Evolutionary conservation across 2,329 filamentous ascomycete genomes (phyloP), one percentile per base, ranked within the genome.

Genomic region (Chrysoporthe deuterocubensis): DNA sequence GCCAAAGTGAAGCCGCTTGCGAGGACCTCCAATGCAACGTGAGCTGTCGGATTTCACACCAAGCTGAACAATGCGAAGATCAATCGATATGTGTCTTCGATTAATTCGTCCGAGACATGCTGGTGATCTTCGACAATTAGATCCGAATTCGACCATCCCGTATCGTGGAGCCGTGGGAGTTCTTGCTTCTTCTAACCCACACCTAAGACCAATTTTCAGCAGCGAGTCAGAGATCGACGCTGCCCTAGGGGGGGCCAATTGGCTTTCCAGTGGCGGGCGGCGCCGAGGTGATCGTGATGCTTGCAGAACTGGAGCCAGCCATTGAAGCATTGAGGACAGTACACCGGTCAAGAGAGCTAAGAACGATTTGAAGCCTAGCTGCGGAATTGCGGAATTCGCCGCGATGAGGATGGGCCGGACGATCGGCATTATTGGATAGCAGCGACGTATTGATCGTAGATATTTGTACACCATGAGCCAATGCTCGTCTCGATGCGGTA

Each of bases 41-140:
- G 11, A 16, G 9, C 2, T 60, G 42, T 32, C 13, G 26, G 26
- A 26, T 26, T 26, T 26, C 2, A 26, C 26, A 26, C 26, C 26
- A 26, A 26, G 0, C 26, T 26, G 26, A 26, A 26, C 26, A 26
- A 26, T 26, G 26, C 2, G 26, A 26, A 0, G 26, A 26, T 26
- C 26, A 13, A 34, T 6, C 9, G 9, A 13, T n/a, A 11, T 21
- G 56, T 58, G 56, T 34, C 56, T 42, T 26, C 9, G 18, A 65
- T n/a, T 48, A 43, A 63, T 68, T 66, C 43, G 16, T 32, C 67
- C 50, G 64, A 66, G 67, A 68, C 67, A 68, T 63, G 52, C 43
- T 66, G 26, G 14, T 52, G 37, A 37, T n/a, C 0, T 44, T 48
- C 26, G 56, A 63, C 11, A n/a, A 4, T 21, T 16, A 43, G 18